Evolutionary conservation across 495 filamentous ascomycete species (phyloP).

Genomic region (Clohesyomyces aquaticus): DNA sequence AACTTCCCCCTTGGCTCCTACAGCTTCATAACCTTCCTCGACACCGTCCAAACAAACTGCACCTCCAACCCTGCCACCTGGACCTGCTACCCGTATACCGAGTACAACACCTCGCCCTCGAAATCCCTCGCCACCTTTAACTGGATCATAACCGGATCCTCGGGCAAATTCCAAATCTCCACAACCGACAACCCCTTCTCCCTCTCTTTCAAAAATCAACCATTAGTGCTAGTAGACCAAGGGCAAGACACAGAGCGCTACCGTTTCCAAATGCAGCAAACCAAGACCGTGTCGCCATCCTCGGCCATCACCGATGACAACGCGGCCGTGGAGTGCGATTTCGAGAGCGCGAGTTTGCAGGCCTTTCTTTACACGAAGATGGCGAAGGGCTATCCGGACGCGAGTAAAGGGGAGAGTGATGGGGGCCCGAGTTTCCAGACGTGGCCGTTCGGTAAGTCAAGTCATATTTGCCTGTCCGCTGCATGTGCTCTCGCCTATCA

Average conservation of each 20-base stretch:
- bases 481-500: slow-evolving; percentile 36
- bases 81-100: slow-evolving; percentile 59
- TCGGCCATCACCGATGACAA: slow-evolving; percentile 43
- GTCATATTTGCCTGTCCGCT: background rate
- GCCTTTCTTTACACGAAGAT: slow-evolving; percentile 59
- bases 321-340: slow-evolving; percentile 53
- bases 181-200: slow-evolving; percentile 56
- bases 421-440: slow-evolving; percentile 27
- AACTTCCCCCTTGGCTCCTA: slow-evolving; percentile 61
- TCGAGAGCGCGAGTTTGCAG: slow-evolving; percentile 54
- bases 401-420: slow-evolving; percentile 20
- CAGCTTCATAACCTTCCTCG: slow-evolving; percentile 58
- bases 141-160: slow-evolving; percentile 56
- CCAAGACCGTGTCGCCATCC: slow-evolving; percentile 52
- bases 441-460: slow-evolving; percentile 36
- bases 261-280: slow-evolving; percentile 52
- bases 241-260: slow-evolving; percentile 53
- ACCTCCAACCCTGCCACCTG: slow-evolving; percentile 55
- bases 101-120: slow-evolving; percentile 48
- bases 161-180: slow-evolving; percentile 49
- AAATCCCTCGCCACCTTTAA: slow-evolving; percentile 54
- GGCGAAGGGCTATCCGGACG: slow-evolving; percentile 48
- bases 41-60: slow-evolving; percentile 55
- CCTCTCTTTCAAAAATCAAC: slow-evolving; percentile 50
- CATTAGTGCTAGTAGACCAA: slow-evolving; percentile 47